Base-by-base conservation (phyloP, 768 basidiomycete species). In the Suillus alpinus region DNA sequence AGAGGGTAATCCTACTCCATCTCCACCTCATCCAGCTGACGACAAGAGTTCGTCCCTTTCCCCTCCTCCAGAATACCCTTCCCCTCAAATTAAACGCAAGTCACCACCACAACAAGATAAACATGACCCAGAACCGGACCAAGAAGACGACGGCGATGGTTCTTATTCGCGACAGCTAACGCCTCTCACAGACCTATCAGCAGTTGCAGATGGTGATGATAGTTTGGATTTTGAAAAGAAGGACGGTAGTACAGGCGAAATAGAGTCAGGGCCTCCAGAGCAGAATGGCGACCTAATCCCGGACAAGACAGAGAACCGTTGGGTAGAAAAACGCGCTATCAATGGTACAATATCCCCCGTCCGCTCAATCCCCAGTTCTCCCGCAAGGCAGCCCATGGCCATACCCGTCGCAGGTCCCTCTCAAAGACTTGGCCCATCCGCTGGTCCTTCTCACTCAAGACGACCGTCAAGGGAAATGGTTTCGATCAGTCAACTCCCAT, bases 131-230 rank as follows among this genome's bases (percentile, higher is more conserved):
- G 62, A 62, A 32, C 61, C 75, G 60, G 72, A 76, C 59, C 68
- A 66, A 9, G 75, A 76, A 63, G 75, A 77, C 43, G 73, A 77
- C 68, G 61, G 76, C 70, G 70, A 80, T 72, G 66, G 71, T 75
- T 72, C 62, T 65, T 67, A 72, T 14, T 88, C 87, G 59, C 78
- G 85, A 34, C 80, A 79, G 60, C 87, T 87, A 23, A 90, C 89
- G 0, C 90, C 90, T 3, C 83, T 92, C 69, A 91, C 87, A 65
- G 89, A 91, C 63, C 83, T 91, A 29, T 89, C 89, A 8, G 86
- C 88, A 1, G 81, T 86, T 0, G 84, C 86, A 43, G 84, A 85
- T 66, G 76, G 78, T 26, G 84, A 85, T 51, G 84, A 84, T 34
- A 26, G 57, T 14, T 36, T 60, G 49, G 71, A 72, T 34, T 29